These are phyloP conservation scores for Naganishia vishniacii DNA, from an alignment of 768 basidiomycete species.

Conservation along the genomic window DNA sequence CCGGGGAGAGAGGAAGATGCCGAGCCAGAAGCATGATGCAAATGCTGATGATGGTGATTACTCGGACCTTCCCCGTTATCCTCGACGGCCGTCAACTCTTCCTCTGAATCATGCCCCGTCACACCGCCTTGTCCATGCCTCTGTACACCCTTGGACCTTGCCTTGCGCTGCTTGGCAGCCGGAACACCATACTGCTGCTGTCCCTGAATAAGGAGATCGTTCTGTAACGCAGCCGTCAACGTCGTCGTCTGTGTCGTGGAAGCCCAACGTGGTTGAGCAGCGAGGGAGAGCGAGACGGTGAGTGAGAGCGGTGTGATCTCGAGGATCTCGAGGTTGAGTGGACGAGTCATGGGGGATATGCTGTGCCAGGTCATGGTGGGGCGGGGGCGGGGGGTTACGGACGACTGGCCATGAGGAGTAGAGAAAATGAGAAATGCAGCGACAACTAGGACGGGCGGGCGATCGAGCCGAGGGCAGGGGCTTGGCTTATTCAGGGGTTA, in stretches of 20 bases:
- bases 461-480: conserved; percentile 8
- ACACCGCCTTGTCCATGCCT: conserved; percentile 23
- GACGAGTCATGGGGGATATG: conserved; percentile 43
- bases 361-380: conserved; percentile 36
- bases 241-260: conserved; percentile 1
- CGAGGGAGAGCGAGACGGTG: conserved; percentile 45
- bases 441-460: background rate
- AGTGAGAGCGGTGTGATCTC: conserved; percentile 46
- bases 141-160: conserved; percentile 14
- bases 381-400: background rate
- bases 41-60: background rate
- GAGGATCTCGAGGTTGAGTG: conserved; percentile 43
- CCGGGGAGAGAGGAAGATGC: conserved; percentile 17
- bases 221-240: conserved; percentile 12
- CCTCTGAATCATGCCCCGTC: conserved; percentile 35
- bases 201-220: conserved; percentile 11
- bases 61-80: conserved; percentile 26
- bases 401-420: background rate
- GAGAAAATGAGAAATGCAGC: too few relatives aligned
- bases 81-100: conserved; percentile 36
- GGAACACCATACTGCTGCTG: conserved; percentile 16
- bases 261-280: conserved; percentile 27
- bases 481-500: too few relatives aligned
- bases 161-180: conserved; percentile 17
- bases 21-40: background rate